A percentile compares a stretch with the other conserved stretches of the same genome.
These are phyloP conservation scores for Colletotrichum paranaense DNA, from an alignment of 2,329 filamentous ascomycete species.

Conservation along the genomic window DNA sequence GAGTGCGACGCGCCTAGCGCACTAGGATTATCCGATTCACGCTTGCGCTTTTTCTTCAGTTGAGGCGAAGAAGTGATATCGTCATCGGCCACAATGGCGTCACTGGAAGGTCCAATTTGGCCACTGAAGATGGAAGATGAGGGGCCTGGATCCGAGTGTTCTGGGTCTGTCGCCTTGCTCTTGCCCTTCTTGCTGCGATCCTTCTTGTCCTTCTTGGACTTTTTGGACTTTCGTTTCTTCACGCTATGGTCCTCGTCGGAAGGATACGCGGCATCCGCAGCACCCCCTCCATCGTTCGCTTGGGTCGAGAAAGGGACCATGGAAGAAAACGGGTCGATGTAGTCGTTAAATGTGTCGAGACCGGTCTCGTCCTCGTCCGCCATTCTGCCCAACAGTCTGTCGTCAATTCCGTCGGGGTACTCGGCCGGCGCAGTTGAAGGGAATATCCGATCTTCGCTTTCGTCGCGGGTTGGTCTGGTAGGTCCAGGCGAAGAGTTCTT, in stretches of 20 bases:
- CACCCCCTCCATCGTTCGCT: not conserved
- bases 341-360: conserved; percentile 11
- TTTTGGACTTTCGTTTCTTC: conserved; percentile 17
- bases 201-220: conserved; percentile 12
- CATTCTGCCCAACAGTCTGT: conserved; percentile 1
- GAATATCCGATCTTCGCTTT: not conserved
- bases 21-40: not conserved
- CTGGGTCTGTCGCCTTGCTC: not conserved
- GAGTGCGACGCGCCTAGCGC: not conserved
- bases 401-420: conserved; percentile 5
- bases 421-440: conserved; percentile 27
- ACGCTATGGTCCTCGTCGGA: not conserved
- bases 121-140: conserved; percentile 5
- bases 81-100: not conserved
- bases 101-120: not conserved
- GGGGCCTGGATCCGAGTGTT: not conserved
- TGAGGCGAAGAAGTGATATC: not conserved
- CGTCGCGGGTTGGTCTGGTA: conserved; percentile 5
- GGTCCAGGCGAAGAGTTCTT: conserved; percentile 33
- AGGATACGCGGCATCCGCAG: not conserved
- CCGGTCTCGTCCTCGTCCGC: not conserved
- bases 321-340: conserved; percentile 24
- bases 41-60: conserved; percentile 24
- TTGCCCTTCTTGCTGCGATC: conserved; percentile 10
- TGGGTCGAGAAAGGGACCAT: conserved; percentile 31